Conservation (phyloP, 2,329 filamentous ascomycete species). For the Beauveria sp. region DNA sequence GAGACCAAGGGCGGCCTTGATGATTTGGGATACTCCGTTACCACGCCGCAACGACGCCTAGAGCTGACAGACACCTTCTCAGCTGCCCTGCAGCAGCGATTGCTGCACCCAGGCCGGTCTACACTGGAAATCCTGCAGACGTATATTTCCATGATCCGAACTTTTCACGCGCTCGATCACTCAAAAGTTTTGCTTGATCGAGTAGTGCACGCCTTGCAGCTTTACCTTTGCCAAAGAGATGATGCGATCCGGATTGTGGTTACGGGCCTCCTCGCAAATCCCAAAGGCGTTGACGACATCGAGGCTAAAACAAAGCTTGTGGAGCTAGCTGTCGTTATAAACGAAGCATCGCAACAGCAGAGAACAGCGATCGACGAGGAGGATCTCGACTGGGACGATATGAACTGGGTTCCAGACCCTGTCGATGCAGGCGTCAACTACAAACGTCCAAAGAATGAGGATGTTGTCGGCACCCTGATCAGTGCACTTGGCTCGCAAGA, state of each 20-base stretch:
- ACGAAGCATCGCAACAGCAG: conserved; percentile 49
- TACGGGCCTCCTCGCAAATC: conserved; percentile 60
- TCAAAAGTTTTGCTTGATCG: conserved; percentile 71
- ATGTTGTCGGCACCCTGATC: conserved; percentile 87
- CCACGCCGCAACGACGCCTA: conserved; percentile 58
- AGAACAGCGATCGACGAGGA: conserved; percentile 51
- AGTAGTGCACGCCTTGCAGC: conserved; percentile 63
- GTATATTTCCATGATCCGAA: conserved; percentile 72
- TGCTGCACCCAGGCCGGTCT: conserved; percentile 69
- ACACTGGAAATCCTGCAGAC: conserved; percentile 69
- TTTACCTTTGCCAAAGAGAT: conserved; percentile 69
- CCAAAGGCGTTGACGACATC: conserved; percentile 42
- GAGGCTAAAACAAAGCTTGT: conserved; percentile 45
- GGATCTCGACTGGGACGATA: conserved; percentile 82
- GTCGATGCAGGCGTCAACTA: conserved; percentile 91
- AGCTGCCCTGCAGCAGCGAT: conserved; percentile 52
- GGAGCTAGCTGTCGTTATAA: conserved; percentile 61
- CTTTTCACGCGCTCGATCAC: conserved; percentile 67
- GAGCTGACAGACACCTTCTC: conserved; percentile 65
- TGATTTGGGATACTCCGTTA: conserved; percentile 65
- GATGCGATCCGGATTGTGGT: conserved; percentile 75
- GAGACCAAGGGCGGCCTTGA: conserved; percentile 62
- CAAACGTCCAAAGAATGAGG: conserved; percentile 77
- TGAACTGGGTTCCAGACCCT: conserved; percentile 88
- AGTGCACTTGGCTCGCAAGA: conserved; percentile 84